A percentile compares a stretch with the other conserved stretches of the same genome.
Conservation (phyloP, 805 yeast species). For the Tetrapisispora nanseiensis region DNA sequence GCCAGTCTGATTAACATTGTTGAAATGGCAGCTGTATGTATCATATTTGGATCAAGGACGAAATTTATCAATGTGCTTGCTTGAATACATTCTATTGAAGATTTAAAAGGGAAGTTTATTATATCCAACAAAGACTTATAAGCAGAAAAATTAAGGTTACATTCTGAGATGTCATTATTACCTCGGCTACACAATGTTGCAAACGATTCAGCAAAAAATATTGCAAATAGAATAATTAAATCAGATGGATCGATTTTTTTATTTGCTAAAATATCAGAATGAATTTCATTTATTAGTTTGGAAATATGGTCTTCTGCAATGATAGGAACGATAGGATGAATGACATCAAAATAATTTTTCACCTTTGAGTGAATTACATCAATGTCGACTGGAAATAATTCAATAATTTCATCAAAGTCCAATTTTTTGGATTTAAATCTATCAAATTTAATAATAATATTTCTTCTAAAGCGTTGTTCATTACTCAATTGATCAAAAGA, state of each 20-base stretch:
- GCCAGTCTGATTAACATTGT: constrained; percentile 21
- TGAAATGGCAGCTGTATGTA: constrained; percentile 16
- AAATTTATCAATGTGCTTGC: constrained; percentile 18
- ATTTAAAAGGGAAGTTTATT: constrained; percentile 14
- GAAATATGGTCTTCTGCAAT: constrained; percentile 8
- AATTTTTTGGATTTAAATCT: constrained; percentile 5
- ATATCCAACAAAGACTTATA: constrained; percentile 12
- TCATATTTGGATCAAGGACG: constrained; percentile 26
- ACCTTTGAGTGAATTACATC: constrained; percentile 10
- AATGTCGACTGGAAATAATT: constrained; percentile 12
- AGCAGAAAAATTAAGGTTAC: constrained; percentile 19
- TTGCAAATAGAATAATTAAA: constrained; percentile 12
- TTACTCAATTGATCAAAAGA: constrained; percentile 5
- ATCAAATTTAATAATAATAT: constrained; percentile 16
- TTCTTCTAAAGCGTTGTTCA: constrained; percentile 10
- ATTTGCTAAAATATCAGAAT: constrained; percentile 3
- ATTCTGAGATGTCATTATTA: constrained; percentile 12
- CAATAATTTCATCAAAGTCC: constrained; percentile 11
- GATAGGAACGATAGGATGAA: constrained; percentile 24
- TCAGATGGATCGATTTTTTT: constrained; percentile 6
- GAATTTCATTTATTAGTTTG: constrained; percentile 5
- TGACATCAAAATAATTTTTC: constrained; percentile 15
- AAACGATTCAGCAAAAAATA: constrained; percentile 19
- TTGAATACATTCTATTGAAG: constrained; percentile 18
- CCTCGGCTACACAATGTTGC: constrained; percentile 5